phyloP scores from a whole-genome alignment of 73 alveolate species.

The Stentor coeruleus region DNA sequence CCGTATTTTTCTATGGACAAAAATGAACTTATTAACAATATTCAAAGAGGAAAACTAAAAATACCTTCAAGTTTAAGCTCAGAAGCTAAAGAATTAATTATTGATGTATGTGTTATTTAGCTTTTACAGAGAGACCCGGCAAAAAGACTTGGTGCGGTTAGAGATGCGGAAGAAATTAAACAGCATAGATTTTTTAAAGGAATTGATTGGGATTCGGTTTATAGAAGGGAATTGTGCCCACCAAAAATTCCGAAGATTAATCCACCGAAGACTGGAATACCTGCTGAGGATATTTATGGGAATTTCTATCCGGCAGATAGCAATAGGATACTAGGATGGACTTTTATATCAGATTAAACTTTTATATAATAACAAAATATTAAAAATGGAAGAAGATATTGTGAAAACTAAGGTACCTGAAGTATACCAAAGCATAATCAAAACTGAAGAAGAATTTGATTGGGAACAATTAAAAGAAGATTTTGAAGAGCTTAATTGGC shows the following conservation, averaged over 20 bases:
- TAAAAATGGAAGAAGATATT: slow-evolving; percentile 10
- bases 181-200: slow-evolving; percentile 84
- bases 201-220: slow-evolving; percentile 87
- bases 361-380: no score
- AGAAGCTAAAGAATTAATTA: slow-evolving; percentile 51
- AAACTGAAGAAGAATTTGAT: background rate
- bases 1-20: slow-evolving; percentile 89
- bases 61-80: slow-evolving; percentile 75
- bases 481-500: slow-evolving; percentile 5
- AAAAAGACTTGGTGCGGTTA: slow-evolving; percentile 80
- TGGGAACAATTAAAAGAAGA: background rate
- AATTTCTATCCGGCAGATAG: no score
- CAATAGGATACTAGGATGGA: no score
- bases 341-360: no score
- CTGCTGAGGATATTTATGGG: no score
- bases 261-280: no score
- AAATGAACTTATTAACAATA: slow-evolving; percentile 74
- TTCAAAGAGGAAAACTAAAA: slow-evolving; percentile 63
- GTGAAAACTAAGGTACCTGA: background rate
- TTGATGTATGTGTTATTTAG: slow-evolving; percentile 35
- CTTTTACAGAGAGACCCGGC: slow-evolving; percentile 80
- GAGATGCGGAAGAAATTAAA: slow-evolving; percentile 80
- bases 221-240: slow-evolving; percentile 43
- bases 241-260: no score
- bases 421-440: background rate